These are phyloP conservation scores for Delonix regia DNA, from an alignment of 306 rosid genomes.

Conservation along the genomic window DNA sequence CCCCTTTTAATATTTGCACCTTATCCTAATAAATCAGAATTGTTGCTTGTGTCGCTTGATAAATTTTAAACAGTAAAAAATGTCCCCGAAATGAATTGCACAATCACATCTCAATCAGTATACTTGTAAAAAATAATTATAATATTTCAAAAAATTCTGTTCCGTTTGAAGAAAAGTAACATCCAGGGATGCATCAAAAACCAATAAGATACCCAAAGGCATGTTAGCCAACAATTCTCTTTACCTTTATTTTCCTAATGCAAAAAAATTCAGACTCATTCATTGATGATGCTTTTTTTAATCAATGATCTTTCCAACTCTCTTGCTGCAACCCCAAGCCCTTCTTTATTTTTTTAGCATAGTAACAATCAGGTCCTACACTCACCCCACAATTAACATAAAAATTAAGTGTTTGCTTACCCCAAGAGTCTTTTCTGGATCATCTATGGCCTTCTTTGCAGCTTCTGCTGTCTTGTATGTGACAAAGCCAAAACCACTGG, in stretches of 20 bases:
- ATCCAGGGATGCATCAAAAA: slow-evolving; percentile 15
- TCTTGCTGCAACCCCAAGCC: slow-evolving; percentile 22
- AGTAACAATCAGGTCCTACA: slow-evolving; percentile 8
- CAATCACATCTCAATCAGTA: not conserved
- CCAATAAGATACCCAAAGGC: not conserved
- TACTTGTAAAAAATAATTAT: slow-evolving; percentile 1
- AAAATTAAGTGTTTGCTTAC: slow-evolving; percentile 50
- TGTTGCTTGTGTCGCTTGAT: not conserved
- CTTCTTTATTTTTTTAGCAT: slow-evolving; percentile 14
- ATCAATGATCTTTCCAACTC: slow-evolving; percentile 8
- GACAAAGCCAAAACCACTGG: slow-evolving; percentile 83
- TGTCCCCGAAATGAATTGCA: slow-evolving; percentile 17
- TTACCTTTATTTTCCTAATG: not conserved
- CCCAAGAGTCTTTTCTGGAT: slow-evolving; percentile 68
- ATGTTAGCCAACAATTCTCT: not conserved
- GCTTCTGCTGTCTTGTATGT: slow-evolving; percentile 70
- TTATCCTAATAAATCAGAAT: not conserved
- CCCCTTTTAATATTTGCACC: not conserved
- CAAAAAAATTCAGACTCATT: not conserved
- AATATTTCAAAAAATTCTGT: not conserved
- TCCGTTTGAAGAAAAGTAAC: not conserved
- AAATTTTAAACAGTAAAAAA: slow-evolving; percentile 1
- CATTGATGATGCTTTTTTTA: not conserved
- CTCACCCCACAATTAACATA: slow-evolving; percentile 10
- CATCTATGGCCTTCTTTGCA: slow-evolving; percentile 79